Base-by-base conservation (phyloP, 148 eudicot species). In the Euryodendron excelsum region DNA sequence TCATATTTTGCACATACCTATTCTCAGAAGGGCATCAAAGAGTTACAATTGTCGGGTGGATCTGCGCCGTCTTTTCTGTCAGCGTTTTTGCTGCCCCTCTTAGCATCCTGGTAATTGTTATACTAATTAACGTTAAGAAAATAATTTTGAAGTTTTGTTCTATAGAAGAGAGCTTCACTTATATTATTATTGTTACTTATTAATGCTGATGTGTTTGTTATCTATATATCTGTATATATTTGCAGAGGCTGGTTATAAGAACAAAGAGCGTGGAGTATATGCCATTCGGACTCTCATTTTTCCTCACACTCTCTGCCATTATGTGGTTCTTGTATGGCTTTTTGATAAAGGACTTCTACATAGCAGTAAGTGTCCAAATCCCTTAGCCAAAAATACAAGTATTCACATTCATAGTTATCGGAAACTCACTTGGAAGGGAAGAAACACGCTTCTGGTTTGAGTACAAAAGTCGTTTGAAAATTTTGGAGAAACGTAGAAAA, bases 311-410 rank as follows among this genome's bases (percentile, higher is more conserved):
- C 4, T 90, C 93, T 45, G 97, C 98, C 1, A 82, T 94, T 48
- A 85, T 92, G 82, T 92, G 97, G 97, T 94, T 94, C 86, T 90
- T 89, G 75, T 94, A 90, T 36, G 98, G 98, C 8, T 76, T 92
- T 30, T 78, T 92, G 70, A 88, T 82, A 27, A 52, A 74, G 10
- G 98, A 94, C 74, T 85, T 58, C 75, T 92, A 75, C 87, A 84
- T 94, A 31, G 94, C 94, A 4, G 98, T 94, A 79, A 88, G 90
- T 79, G 17, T 34, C 59, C 21, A n/a, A 20, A 41, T 9, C n/a
- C n/a, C n/a, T n/a, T n/a, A n/a, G n/a, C n/a, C n/a, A n/a, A n/a
- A n/a, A n/a, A n/a, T n/a, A n/a, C n/a, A n/a, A n/a, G n/a, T n/a
- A n/a, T n/a, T n/a, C n/a, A n/a, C n/a, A n/a, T n/a, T n/a, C n/a